These are phyloP conservation scores for Tuber melanosporum DNA, from an alignment of 495 filamentous ascomycete genomes.

Conservation along the genomic window DNA sequence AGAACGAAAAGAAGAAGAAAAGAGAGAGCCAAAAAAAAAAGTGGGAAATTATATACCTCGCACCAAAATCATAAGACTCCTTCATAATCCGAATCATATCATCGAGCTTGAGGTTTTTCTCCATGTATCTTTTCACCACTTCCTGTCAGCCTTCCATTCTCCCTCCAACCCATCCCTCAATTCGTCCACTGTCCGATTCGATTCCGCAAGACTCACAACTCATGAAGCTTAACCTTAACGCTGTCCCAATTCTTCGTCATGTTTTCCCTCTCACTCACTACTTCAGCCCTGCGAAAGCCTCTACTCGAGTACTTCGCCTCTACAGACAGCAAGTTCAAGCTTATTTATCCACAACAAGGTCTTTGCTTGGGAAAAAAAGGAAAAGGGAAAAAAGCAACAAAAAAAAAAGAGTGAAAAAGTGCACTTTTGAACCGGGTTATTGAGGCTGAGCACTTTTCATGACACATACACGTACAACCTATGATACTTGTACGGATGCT, in stretches of 20 bases:
- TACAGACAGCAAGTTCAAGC: background rate
- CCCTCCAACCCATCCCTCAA: background rate
- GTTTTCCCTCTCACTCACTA: background rate
- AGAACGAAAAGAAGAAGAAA: background rate
- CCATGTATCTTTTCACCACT: background rate
- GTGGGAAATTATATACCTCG: background rate
- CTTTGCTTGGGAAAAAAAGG: background rate
- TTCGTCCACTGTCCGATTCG: background rate
- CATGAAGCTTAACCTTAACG: background rate
- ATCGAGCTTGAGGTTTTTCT: constrained; percentile 1
- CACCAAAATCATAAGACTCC: background rate
- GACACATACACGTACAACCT: background rate
- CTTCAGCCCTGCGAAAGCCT: background rate
- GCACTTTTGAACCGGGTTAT: background rate
- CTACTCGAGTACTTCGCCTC: background rate
- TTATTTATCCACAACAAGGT: background rate
- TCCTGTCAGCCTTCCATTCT: background rate
- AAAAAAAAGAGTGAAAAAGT: background rate
- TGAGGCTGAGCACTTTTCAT: background rate
- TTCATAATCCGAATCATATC: constrained; percentile 4
- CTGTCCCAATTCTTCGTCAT: constrained; percentile 5
- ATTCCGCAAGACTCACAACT: constrained; percentile 1
- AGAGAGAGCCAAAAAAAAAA: background rate
- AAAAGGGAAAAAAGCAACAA: background rate
- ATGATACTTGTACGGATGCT: background rate